Base-by-base conservation (phyloP, 169 alveolate genomes). In the Cryptosporidium viatorum region DNA sequence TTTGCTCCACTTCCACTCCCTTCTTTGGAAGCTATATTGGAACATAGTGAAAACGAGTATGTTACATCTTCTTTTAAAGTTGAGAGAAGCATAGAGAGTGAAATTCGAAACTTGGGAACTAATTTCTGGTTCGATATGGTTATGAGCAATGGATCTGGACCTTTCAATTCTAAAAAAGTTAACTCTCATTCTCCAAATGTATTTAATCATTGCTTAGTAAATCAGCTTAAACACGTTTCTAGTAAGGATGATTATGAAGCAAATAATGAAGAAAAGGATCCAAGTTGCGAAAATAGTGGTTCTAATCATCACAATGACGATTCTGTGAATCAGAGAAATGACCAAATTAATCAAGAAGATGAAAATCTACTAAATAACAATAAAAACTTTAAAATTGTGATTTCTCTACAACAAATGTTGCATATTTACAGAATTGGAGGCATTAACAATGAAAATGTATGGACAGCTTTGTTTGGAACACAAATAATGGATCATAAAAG, bases 381-480 rank as follows among this genome's bases (percentile, higher is more conserved):
- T 33, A 35, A n/a, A 12, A 18, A 18, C 37, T 74, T 29, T 45
- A 62, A 80, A 16, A 39, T 67, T 3, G 89, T 62, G 18, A 80
- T 80, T 29, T 80, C 89, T 18, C 9, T 67, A 4, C 45, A 65
- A 41, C 89, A 80, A 48, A 43, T 80, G 41, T 33, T 35, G 16
- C 31, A 62, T 37, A 80, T 80, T 23, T 80, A 67, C 41, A 80
- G 39, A 26, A 26, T 80, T 21, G 89, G 89, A 23, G 89, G 89
- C 1, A 80, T 80, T 12, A 62, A 39, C 21, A 80, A 65, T 62
- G 89, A 80, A 41, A 80, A 80, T 62, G 74, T 80, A 0, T 80
- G 89, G 89, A 80, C 89, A 26, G 89, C 89, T 35, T 62, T 80
- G 52, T 80, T 80, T 80, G 86, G 68, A 6, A 37, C 29, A 21